Conservation (phyloP, 176 grass and related monocot species). For the Lolium perenne region DNA sequence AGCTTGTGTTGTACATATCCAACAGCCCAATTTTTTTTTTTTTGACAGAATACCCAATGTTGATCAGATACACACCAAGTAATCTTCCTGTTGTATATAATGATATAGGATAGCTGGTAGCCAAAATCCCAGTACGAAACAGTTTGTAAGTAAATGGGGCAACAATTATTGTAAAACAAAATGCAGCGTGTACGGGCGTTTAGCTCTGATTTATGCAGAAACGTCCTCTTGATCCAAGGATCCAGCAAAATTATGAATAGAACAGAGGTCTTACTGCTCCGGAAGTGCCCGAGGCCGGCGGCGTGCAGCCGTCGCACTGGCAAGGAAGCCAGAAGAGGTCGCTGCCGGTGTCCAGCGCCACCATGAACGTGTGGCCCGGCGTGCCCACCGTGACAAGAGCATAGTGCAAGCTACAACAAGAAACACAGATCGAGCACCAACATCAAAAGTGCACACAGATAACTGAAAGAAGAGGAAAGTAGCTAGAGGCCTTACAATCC, state of each 20-base stretch:
- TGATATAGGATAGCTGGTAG: too few relatives aligned
- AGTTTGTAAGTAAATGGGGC: too few relatives aligned
- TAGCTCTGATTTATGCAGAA: background rate
- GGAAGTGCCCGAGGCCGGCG: conserved; percentile 38
- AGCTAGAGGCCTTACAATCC: conserved; percentile 65
- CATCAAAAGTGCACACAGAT: background rate
- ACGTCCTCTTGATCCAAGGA: background rate
- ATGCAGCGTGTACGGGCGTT: background rate
- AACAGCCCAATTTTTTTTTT: background rate
- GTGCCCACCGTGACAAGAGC: conserved; percentile 81
- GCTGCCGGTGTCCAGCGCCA: conserved; percentile 89
- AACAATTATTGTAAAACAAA: too few relatives aligned
- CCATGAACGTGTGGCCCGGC: conserved; percentile 78
- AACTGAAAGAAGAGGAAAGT: background rate
- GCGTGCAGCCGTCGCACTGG: conserved; percentile 67
- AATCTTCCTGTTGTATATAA: background rate
- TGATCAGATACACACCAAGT: background rate
- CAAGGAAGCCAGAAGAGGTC: conserved; percentile 91
- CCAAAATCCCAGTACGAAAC: too few relatives aligned
- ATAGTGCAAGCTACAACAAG: conserved; percentile 66
- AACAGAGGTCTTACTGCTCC: conserved; percentile 51
- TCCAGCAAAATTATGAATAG: background rate
- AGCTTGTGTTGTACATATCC: background rate
- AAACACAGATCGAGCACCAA: background rate
- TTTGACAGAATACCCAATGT: background rate